Percentiles rank a stretch among this genome's conserved stretches.
phyloP scores from a whole-genome alignment of 1,284 basidiomycete species.

The Flammula alnicola region DNA sequence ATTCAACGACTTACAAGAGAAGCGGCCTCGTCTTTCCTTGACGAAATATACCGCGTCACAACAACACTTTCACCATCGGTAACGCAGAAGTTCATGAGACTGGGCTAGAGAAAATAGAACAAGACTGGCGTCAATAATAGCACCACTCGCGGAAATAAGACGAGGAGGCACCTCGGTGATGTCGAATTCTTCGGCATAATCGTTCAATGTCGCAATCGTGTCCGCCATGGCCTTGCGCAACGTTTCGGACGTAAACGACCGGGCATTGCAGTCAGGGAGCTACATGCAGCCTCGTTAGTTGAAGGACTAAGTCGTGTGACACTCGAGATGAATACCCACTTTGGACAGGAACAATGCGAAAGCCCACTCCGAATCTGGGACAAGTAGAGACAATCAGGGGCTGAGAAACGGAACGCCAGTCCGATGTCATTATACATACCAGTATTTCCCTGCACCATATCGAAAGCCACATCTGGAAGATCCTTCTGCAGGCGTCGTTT shows the following conservation, averaged over 20 bases:
- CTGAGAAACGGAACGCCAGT: no score
- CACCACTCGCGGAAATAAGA: background rate
- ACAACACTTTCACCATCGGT: conserved; percentile 94
- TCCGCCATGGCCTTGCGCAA: conserved; percentile 85
- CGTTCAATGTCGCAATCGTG: conserved; percentile 82
- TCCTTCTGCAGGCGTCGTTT: conserved; percentile 80
- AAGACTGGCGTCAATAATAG: conserved; percentile 1
- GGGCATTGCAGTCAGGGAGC: conserved; percentile 82
- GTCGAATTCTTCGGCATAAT: conserved; percentile 73
- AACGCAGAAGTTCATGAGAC: conserved; percentile 95
- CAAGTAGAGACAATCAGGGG: background rate
- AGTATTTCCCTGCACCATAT: conserved; percentile 90
- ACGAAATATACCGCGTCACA: conserved; percentile 94
- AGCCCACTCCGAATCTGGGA: conserved; percentile 90
- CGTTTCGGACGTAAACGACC: conserved; percentile 63
- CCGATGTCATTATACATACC: no score
- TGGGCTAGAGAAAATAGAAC: conserved; percentile 59
- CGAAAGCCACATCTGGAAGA: conserved; percentile 83
- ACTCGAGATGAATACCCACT: conserved; percentile 44
- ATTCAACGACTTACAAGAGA: conserved; percentile 43
- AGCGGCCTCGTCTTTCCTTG: conserved; percentile 89
- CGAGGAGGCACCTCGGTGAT: conserved; percentile 73
- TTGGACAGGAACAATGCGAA: conserved; percentile 91
- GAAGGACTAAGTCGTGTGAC: background rate
- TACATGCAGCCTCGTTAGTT: conserved; percentile 36